Evolutionary conservation across 768 basidiomycete genomes (phyloP), one percentile per base, ranked within the genome.

Genomic region (Coprinopsis cinerea): DNA sequence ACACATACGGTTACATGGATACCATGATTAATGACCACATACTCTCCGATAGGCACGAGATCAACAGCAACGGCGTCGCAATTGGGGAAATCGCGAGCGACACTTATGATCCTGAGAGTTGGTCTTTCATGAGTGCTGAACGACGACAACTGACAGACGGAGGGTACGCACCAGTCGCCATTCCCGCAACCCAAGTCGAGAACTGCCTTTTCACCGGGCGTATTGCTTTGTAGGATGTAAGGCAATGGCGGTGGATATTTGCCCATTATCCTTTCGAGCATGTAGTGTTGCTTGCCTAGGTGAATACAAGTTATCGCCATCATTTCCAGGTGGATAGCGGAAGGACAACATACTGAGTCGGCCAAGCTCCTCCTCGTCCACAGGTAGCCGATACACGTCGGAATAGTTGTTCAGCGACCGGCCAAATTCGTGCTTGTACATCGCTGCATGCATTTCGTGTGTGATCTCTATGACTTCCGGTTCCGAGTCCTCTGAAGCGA

Each of bases 171-270:
- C 88, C 88, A 91, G 55, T 73, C 78, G 42, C 87, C 88, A 56
- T 82, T 85, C 15, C 88, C 88, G 59, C 88, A 89, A 4, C 88
- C 88, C 22, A 91, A 73, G 64, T 91, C 88, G 10, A 91, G 69
- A 42, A 76, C 71, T 2, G 79, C 70, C 63, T 88, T 89, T 15
- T 78, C 79, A 11, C 76, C 71, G 2, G 44, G 6, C 3, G n/a
- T 41, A 26, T 45, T 32, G 20, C 44, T 28, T 6, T 68, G 74
- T 74, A 90, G 74, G 44, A 88, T 66, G 42, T 81, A 69, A 14
- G 64, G 59, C 56, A 90, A 64, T 3, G 75, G 73, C 5, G 78
- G 76, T 0, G 82, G 78, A 55, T 85, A 90, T 58, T 78, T 81
- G 44, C 85, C 87, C 68, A 87, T 75, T 26, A 82, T 60, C 41